Percentiles rank a stretch among this genome's conserved stretches.
These are phyloP conservation scores for Cucurbita maxima DNA, from an alignment of 306 rosid species.

Conservation along the genomic window DNA sequence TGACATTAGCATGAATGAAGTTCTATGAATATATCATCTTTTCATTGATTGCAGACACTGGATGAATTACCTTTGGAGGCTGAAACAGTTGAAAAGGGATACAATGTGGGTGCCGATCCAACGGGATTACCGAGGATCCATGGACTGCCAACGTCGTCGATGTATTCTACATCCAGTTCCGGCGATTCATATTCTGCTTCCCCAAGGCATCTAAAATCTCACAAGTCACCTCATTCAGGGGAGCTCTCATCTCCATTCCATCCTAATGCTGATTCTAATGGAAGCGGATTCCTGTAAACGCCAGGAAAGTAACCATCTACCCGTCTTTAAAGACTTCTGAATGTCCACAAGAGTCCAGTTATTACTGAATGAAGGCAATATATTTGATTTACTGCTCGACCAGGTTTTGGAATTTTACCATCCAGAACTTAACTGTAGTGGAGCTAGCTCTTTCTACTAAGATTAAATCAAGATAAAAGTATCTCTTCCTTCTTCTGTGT, in stretches of 20 bases:
- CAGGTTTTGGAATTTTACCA: slow-evolving; percentile 25
- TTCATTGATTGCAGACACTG: slow-evolving; percentile 42
- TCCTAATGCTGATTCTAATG: slow-evolving; percentile 62
- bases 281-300: slow-evolving; percentile 33
- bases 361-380: slow-evolving; percentile 11
- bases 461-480: neutral
- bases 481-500: neutral
- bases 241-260: slow-evolving; percentile 55
- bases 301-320: slow-evolving; percentile 42
- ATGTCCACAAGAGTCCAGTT: neutral
- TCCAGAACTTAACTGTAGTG: slow-evolving; percentile 21
- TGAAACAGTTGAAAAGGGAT: slow-evolving; percentile 87
- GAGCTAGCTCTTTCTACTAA: neutral
- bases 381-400: slow-evolving; percentile 47
- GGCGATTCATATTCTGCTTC: slow-evolving; percentile 49
- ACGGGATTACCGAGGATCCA: slow-evolving; percentile 83
- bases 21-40: neutral
- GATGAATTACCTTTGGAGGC: slow-evolving; percentile 93
- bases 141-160: slow-evolving; percentile 62
- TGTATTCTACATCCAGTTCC: slow-evolving; percentile 55
- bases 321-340: slow-evolving; percentile 20
- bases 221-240: slow-evolving; percentile 80
- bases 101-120: slow-evolving; percentile 48
- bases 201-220: slow-evolving; percentile 52
- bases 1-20: neutral